phyloP scores from a whole-genome alignment of 2,329 filamentous ascomycete genomes.

The Colletotrichum chlorophyti region DNA sequence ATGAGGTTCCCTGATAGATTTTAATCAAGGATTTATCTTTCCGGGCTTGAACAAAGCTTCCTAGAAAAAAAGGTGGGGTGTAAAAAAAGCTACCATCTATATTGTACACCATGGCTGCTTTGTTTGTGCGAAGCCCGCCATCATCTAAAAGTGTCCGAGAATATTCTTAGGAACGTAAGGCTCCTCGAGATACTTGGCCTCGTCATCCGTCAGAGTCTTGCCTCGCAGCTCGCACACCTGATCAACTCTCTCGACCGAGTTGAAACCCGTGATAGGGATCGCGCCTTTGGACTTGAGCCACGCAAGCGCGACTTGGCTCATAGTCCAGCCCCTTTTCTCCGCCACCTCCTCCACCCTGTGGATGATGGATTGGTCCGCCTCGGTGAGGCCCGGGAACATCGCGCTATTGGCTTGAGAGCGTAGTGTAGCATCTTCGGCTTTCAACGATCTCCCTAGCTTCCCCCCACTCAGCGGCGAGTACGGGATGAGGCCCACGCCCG shows the following conservation, averaged over 20 bases:
- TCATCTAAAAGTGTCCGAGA: conserved; percentile 32
- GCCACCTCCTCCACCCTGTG: conserved; percentile 23
- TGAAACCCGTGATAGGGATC: conserved; percentile 22
- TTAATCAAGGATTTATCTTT: too few relatives aligned
- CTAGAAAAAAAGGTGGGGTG: too few relatives aligned
- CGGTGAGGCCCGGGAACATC: neutral
- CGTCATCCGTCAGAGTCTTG: conserved; percentile 17
- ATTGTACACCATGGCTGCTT: too few relatives aligned
- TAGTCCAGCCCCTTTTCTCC: conserved; percentile 20
- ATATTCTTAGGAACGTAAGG: conserved; percentile 27
- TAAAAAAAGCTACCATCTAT: too few relatives aligned
- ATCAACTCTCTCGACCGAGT: conserved; percentile 20
- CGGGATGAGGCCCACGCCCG: conserved; percentile 43
- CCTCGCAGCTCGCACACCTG: conserved; percentile 18
- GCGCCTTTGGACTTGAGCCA: conserved; percentile 25
- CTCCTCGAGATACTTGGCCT: conserved; percentile 21
- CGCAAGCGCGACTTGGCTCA: conserved; percentile 24
- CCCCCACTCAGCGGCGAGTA: conserved; percentile 25
- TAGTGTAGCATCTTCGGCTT: neutral
- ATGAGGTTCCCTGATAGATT: too few relatives aligned
- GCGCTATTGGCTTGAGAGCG: neutral
- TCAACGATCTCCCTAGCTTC: conserved; percentile 4
- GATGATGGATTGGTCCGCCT: conserved; percentile 16
- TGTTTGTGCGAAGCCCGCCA: too few relatives aligned
- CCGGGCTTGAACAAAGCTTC: too few relatives aligned